These are phyloP conservation scores for Boletus pseudo-olivaceus DNA, from an alignment of 768 basidiomycete species.

Conservation along the genomic window DNA sequence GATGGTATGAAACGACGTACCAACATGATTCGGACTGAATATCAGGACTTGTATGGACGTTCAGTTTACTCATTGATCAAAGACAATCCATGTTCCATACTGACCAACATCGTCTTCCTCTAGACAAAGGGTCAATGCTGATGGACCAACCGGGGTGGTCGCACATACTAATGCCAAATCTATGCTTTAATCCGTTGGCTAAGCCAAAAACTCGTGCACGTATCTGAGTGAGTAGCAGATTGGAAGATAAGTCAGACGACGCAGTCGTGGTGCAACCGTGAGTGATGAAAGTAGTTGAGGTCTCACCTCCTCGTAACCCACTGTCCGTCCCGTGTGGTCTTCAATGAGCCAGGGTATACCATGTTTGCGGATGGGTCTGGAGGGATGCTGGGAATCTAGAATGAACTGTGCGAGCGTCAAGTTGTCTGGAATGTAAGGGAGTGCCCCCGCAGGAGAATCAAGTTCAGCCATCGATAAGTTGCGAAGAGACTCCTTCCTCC, in stretches of 20 bases:
- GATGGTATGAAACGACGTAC: constrained; percentile 30
- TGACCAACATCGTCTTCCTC: constrained; percentile 40
- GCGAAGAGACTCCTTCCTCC: too few species aligned
- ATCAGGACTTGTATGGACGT: constrained; percentile 46
- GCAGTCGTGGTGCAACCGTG: not conserved
- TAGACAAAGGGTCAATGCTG: constrained; percentile 10
- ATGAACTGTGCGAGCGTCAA: constrained; percentile 38
- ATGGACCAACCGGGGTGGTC: not conserved
- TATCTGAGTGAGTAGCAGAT: constrained; percentile 23
- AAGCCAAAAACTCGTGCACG: constrained; percentile 35
- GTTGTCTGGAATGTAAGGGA: constrained; percentile 37
- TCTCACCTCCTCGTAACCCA: constrained; percentile 37
- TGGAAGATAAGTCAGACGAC: not conserved
- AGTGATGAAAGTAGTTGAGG: not conserved
- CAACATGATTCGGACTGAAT: constrained; percentile 66
- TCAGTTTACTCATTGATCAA: constrained; percentile 1
- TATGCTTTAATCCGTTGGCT: constrained; percentile 36
- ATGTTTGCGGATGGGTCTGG: constrained; percentile 23
- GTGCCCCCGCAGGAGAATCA: constrained; percentile 25
- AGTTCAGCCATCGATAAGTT: constrained; percentile 25
- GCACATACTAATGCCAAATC: constrained; percentile 34
- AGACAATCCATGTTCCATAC: constrained; percentile 2
- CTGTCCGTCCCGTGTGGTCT: constrained; percentile 35
- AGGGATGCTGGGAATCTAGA: constrained; percentile 34
- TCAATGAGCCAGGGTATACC: constrained; percentile 41